Evolutionary conservation across 208 protist genomes (phyloP).

Genomic region (Crithidia sp.): DNA sequence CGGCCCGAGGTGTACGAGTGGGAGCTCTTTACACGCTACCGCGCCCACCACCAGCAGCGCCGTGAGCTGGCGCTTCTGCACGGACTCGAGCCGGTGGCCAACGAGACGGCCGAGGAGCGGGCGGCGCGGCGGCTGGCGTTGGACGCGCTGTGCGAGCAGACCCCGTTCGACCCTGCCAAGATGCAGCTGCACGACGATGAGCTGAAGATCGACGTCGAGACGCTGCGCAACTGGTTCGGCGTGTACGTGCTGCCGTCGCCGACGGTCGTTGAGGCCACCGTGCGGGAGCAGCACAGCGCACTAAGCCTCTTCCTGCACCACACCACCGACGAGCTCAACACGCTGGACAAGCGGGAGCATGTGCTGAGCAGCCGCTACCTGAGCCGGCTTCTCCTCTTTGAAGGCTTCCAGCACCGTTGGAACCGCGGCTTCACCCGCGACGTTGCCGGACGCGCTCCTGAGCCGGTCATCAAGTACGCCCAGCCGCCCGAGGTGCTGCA

Average conservation of each 20-base stretch:
- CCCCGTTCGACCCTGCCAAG: slow-evolving; percentile 70
- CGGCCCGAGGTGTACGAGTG: slow-evolving; percentile 87
- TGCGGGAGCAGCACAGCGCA: slow-evolving; percentile 34
- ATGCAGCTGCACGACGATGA: slow-evolving; percentile 67
- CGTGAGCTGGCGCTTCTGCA: slow-evolving; percentile 79
- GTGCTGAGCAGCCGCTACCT: slow-evolving; percentile 84
- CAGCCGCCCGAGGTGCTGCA: slow-evolving; percentile 72
- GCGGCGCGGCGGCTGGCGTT: slow-evolving; percentile 64
- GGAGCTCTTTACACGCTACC: slow-evolving; percentile 91
- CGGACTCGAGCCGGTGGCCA: slow-evolving; percentile 84
- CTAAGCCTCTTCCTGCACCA: slow-evolving; percentile 69
- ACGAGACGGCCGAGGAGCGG: slow-evolving; percentile 86
- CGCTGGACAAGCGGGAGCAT: slow-evolving; percentile 82
- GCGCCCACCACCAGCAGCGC: slow-evolving; percentile 88
- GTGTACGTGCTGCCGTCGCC: slow-evolving; percentile 88
- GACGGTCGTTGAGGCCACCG: slow-evolving; percentile 66
- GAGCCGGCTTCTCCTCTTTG: slow-evolving; percentile 72
- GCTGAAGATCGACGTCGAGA: slow-evolving; percentile 60
- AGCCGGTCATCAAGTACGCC: slow-evolving; percentile 71
- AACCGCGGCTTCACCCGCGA: slow-evolving; percentile 63
- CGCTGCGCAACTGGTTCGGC: slow-evolving; percentile 88
- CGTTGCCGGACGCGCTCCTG: slow-evolving; percentile 63
- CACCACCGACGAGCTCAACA: slow-evolving; percentile 60
- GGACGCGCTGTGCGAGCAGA: slow-evolving; percentile 86
- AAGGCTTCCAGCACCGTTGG: slow-evolving; percentile 71